phyloP scores from a whole-genome alignment of 2,329 filamentous ascomycete species.

The Trichoderma brevicompactum region DNA sequence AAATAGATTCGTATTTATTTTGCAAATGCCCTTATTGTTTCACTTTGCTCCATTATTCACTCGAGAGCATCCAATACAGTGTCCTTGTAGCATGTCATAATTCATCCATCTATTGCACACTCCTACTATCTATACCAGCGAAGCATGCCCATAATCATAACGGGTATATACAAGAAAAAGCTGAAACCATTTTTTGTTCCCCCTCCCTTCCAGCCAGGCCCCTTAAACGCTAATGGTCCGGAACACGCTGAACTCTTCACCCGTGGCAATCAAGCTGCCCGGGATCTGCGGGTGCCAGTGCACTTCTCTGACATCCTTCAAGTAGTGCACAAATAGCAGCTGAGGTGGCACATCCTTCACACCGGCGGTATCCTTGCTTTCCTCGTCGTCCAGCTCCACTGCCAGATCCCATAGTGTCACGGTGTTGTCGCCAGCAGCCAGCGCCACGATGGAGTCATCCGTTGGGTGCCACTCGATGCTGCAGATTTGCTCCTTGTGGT shows the following conservation, averaged over 20 bases:
- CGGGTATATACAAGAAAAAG: slow-evolving; percentile 26
- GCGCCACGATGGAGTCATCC: slow-evolving; percentile 92
- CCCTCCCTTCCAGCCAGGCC: neutral
- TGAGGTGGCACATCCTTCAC: slow-evolving; percentile 92
- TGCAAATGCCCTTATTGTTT: no score
- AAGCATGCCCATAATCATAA: slow-evolving; percentile 24
- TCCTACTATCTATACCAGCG: slow-evolving; percentile 25
- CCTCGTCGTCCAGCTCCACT: slow-evolving; percentile 95
- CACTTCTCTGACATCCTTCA: slow-evolving; percentile 90
- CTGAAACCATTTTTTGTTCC: neutral
- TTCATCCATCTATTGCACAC: slow-evolving; percentile 26
- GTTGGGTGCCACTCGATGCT: slow-evolving; percentile 97
- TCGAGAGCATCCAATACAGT: neutral
- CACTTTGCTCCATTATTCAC: neutral
- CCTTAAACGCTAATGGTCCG: slow-evolving; percentile 78
- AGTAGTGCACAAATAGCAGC: slow-evolving; percentile 94
- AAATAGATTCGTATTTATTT: neutral
- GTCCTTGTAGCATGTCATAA: slow-evolving; percentile 9
- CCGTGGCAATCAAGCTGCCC: slow-evolving; percentile 85
- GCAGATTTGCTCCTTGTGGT: slow-evolving; percentile 96
- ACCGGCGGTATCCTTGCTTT: slow-evolving; percentile 86
- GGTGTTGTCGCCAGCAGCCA: slow-evolving; percentile 91
- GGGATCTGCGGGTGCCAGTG: slow-evolving; percentile 99
- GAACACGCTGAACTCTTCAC: slow-evolving; percentile 85
- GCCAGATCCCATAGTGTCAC: slow-evolving; percentile 96